Conservation (phyloP, 164 flowering plant genomes). For the Piper longum region DNA sequence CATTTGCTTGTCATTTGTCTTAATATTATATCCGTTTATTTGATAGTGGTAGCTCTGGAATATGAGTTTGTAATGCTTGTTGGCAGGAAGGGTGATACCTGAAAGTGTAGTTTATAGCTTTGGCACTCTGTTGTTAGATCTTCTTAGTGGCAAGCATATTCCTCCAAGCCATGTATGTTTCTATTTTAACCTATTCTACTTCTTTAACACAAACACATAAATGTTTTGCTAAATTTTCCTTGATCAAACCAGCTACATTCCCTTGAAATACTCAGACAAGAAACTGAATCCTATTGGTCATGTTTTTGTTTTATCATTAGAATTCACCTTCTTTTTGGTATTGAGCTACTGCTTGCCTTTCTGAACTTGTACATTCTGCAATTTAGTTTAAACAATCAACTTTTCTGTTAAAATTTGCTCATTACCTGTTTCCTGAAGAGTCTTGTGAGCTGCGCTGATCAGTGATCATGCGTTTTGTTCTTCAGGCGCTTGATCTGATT, state of each 20-base stretch:
- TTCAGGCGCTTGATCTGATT: constrained; percentile 84
- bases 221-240: background rate
- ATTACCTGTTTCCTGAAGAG: background rate
- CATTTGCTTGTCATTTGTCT: background rate
- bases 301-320: too few relatives aligned
- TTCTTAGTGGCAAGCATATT: constrained; percentile 91
- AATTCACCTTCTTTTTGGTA: too few relatives aligned
- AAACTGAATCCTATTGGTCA: too few relatives aligned
- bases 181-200: background rate
- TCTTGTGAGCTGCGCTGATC: too few relatives aligned
- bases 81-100: constrained; percentile 81
- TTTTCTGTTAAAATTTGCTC: background rate
- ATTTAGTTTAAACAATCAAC: too few relatives aligned
- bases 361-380: background rate
- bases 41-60: background rate
- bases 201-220: background rate
- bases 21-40: background rate
- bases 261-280: too few relatives aligned
- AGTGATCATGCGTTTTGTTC: background rate
- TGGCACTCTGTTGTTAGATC: constrained; percentile 86
- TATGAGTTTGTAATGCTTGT: constrained; percentile 3
- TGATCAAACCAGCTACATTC: too few relatives aligned
- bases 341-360: background rate
- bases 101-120: constrained; percentile 97
- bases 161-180: constrained; percentile 87